Conservation (phyloP, 2,329 filamentous ascomycete genomes). For the Fusarium equiseti region DNA sequence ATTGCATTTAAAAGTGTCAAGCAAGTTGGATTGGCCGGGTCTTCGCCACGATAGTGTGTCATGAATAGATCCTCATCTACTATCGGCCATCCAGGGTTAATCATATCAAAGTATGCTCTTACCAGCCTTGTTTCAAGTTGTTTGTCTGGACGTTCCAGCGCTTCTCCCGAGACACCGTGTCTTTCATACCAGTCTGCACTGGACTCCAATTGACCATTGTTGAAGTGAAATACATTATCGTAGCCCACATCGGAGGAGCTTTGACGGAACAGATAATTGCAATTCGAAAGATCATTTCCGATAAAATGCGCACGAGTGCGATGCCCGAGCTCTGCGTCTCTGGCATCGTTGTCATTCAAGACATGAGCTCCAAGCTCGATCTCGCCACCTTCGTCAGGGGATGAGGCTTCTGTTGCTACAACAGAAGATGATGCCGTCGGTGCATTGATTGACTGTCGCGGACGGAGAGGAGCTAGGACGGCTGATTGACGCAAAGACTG, state of each 20-base stretch:
- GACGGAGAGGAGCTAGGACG: conserved; percentile 1
- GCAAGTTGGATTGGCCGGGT: background rate
- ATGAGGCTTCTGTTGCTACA: fast-evolving
- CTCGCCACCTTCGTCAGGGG: background rate
- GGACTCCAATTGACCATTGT: conserved; percentile 2
- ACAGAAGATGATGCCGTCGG: background rate
- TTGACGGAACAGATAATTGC: conserved; percentile 10
- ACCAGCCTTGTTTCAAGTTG: conserved; percentile 1
- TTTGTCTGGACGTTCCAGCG: background rate
- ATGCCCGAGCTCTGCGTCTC: conserved; percentile 11
- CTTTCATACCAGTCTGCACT: background rate
- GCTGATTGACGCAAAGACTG: background rate
- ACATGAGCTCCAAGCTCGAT: conserved; percentile 1
- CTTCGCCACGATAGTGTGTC: background rate
- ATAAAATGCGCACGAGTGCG: conserved; percentile 15
- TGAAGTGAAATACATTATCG: conserved; percentile 14
- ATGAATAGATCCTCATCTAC: conserved; percentile 21
- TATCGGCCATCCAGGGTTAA: conserved; percentile 17
- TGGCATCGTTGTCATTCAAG: background rate
- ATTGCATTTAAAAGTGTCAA: conserved; percentile 15
- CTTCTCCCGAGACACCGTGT: background rate
- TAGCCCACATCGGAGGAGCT: background rate
- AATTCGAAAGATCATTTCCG: conserved; percentile 5
- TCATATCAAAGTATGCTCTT: background rate
- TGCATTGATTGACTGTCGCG: background rate